Evolutionary conservation across 2,329 filamentous ascomycete species (phyloP), one percentile per base, ranked within the genome.

Genomic region (Graphiopsis chlorocephala): DNA sequence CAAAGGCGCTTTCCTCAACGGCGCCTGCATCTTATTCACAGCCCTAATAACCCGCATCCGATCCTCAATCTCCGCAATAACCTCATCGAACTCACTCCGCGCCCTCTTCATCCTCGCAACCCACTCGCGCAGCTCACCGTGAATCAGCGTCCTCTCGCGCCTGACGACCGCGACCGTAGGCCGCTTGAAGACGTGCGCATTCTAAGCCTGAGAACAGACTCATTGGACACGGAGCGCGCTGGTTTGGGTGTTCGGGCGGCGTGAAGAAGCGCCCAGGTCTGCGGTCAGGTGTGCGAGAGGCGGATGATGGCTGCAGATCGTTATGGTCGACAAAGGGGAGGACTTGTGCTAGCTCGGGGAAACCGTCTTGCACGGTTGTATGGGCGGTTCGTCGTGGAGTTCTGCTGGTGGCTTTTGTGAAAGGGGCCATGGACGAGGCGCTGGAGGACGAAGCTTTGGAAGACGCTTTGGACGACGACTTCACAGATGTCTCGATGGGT

Each of bases 161-260:
- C 59, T 50, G 6, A 61, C n/a, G 25, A 33, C 20, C 23, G 45
- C 45, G 1, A 61, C 59, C 0, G 59, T 61, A 8, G 59, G 59
- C n/a, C 59, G 29, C 29, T 61, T 61, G 59, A 61, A 61, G 2
- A n/a, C 59, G 7, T 61, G 59, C 28, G 59, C 59, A 8, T 50
- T 38, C 14, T 35, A n/a, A 28, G 50, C 3, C 26, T 14, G 50
- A 53, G 50, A 25, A 53, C 26, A 12, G 20, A 28, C 14, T n/a
- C n/a, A n/a, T n/a, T n/a, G n/a, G n/a, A n/a, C n/a, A n/a, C n/a
- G n/a, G n/a, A n/a, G n/a, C n/a, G 35, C 35, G 35, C 4, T 38
- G 35, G 35, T 17, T n/a, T n/a, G n/a, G n/a, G n/a, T n/a, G n/a
- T n/a, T n/a, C n/a, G n/a, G n/a, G n/a, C 15, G 29, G 33, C 15